Base-by-base conservation (phyloP, 2,329 filamentous ascomycete genomes). In the Aspergillus sclerotialis region DNA sequence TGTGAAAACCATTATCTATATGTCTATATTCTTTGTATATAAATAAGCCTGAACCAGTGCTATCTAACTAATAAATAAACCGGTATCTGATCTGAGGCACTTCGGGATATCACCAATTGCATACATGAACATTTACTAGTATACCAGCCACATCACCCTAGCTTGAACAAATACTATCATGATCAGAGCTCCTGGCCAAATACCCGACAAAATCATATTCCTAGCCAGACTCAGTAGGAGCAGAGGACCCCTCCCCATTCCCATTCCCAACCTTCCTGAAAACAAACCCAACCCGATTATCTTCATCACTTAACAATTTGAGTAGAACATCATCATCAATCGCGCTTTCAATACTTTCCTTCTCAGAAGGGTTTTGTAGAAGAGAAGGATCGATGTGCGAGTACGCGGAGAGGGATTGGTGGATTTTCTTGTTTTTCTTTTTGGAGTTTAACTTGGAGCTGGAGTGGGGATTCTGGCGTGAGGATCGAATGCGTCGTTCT, bases 361-460 rank as follows among this genome's bases (percentile, higher is more conserved):
- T 42, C 2, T 30, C 24, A 10, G 36, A 33, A 3, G 24, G 12
- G 1, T 2, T 11, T 7, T 35, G 37, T 8, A 65, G 42, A 18
- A 55, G 37, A 7, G 50, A 39, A 4, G 65, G 61, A 32, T 68
- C 58, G 16, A 69, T 58, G 35, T 69, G 65, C 9, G 51, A 39
- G 41, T 66, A 69, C 16, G 63, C 58, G 27, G 66, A 58, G 14
- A 69, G 52, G 25, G 60, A 66, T 28, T 61, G 55, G 28, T 63
- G 58, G 49, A 68, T 65, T 26, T 56, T 58, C n/a, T 55, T 46
- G 15, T 55, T 54, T 23, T 52, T 46, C n/a, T 44, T 48, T 7
- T 31, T 46, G 11, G n/a, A 30, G 11, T 25, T 10, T 25, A 23
- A 4, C 16, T 32, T 34, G 32, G n/a, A 7, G 5, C 38, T 37